Evolutionary conservation across 345 rosid genomes (phyloP), one percentile per base, ranked within the genome.

Genomic region (Clausena lansium): DNA sequence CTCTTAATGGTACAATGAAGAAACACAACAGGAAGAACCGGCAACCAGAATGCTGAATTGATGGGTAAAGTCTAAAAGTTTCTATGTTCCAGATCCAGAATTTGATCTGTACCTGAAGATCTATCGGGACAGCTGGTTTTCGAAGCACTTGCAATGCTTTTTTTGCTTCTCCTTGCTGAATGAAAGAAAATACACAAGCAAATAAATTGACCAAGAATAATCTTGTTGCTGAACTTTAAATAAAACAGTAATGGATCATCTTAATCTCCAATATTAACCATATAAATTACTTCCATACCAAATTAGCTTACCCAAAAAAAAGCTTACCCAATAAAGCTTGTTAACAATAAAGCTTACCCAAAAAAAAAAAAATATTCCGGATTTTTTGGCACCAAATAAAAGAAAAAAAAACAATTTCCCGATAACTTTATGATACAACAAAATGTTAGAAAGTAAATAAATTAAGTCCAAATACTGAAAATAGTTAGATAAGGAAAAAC

Each of bases 91-190:
- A 58, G 52, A 81, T 70, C 15, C 57, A 38, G 71, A 81, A 36
- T 69, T 67, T 76, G 76, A 74, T 75, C 36, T 75, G 76, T 82
- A 94, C 99, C 98, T 92, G 98, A 82, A 96, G 98, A 69, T 94
- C 98, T 64, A 83, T 82, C 47, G 98, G 81, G 83, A 96, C 98
- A 80, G 92, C 83, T 86, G 95, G 90, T 85, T 91, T 96, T 54
- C 87, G 92, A 76, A 96, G 98, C 74, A 96, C 93, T 67, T 90
- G 97, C 85, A 96, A 81, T 68, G 99, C 97, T 81, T 91, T 94
- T 90, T 89, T 96, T 47, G 98, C 92, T 89, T 96, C 98, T 65
- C 97, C 99, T 96, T 91, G 97, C 99, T 95, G 83, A 83, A 82
- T 71, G 68, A 80, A 81, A 58, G 33, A 27, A 70, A 45, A 76